Conservation (phyloP, 345 rosid species). For the Sonneratia caseolaris region DNA sequence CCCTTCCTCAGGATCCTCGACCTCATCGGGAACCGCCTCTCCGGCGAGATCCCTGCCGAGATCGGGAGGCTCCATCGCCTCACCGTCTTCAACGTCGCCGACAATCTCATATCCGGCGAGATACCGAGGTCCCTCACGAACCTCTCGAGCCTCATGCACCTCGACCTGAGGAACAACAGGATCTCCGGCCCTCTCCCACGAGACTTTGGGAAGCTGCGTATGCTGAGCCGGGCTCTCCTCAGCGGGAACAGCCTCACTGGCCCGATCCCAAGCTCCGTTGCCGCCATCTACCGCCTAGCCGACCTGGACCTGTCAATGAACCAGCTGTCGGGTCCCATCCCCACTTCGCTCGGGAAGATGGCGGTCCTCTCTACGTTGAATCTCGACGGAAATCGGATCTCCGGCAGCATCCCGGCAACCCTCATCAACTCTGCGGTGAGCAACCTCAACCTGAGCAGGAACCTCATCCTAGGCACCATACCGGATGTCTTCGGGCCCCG, state of each 20-base stretch:
- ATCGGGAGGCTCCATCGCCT: constrained; percentile 28
- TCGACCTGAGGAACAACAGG: constrained; percentile 33
- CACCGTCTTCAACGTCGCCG: constrained; percentile 36
- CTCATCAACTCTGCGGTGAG: constrained; percentile 25
- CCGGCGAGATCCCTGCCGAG: constrained; percentile 30
- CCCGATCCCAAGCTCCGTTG: constrained; percentile 21
- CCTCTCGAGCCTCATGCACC: constrained; percentile 31
- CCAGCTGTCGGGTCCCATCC: constrained; percentile 25
- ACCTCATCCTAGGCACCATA: constrained; percentile 22
- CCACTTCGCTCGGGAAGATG: constrained; percentile 33
- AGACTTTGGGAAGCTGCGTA: constrained; percentile 25
- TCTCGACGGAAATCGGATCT: constrained; percentile 26
- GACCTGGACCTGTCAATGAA: constrained; percentile 39
- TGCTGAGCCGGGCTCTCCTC: constrained; percentile 35
- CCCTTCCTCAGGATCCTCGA: constrained; percentile 34
- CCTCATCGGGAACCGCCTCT: constrained; percentile 26
- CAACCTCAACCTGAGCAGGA: constrained; percentile 32
- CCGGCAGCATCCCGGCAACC: constrained; percentile 25
- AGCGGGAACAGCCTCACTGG: constrained; percentile 29
- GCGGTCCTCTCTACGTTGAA: constrained; percentile 34
- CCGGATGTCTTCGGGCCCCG: constrained; percentile 30
- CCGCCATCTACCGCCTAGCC: constrained; percentile 31
- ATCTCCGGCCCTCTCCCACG: constrained; percentile 26
- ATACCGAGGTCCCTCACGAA: constrained; percentile 30
- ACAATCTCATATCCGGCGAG: constrained; percentile 28